phyloP scores from a whole-genome alignment of 306 rosid genomes.

The Lathyrus sativus region DNA sequence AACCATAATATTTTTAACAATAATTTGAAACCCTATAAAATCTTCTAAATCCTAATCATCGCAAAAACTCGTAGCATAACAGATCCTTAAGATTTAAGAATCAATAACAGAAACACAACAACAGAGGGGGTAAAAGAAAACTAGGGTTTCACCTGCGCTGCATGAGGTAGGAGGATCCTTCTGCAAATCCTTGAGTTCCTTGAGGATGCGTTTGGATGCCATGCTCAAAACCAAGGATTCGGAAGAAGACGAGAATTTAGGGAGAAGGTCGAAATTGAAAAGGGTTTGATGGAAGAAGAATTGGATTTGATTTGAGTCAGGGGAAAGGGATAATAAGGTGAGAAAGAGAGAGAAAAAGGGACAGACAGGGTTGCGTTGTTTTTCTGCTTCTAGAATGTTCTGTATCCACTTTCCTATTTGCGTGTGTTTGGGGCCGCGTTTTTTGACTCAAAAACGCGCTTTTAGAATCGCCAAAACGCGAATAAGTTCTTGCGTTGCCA shows the following conservation, averaged over 20 bases:
- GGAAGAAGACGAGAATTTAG: not conserved
- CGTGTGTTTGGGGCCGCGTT: not conserved
- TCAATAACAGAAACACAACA: constrained; percentile 5
- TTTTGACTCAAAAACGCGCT: not conserved
- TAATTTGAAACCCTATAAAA: constrained; percentile 1
- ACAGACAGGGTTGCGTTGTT: constrained; percentile 19
- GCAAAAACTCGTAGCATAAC: not conserved
- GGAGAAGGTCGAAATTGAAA: constrained; percentile 6
- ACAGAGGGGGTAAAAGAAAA: not conserved
- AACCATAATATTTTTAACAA: not conserved
- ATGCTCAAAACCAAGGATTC: constrained; percentile 28
- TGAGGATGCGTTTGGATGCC: constrained; percentile 87
- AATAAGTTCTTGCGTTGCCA: not conserved
- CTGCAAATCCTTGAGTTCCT: constrained; percentile 94
- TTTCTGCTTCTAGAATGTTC: constrained; percentile 54
- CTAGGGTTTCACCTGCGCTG: constrained; percentile 70
- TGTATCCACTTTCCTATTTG: not conserved
- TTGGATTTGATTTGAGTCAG: constrained; percentile 21
- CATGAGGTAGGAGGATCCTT: constrained; percentile 86
- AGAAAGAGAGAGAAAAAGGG: constrained; percentile 1
- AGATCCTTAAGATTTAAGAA: constrained; percentile 1
- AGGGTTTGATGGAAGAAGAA: constrained; percentile 10
- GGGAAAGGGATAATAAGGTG: constrained; percentile 10
- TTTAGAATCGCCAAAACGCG: not conserved
- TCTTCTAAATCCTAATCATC: constrained; percentile 6